These are phyloP conservation scores for Zygnema circumcarinatum DNA, from an alignment of 139 green algal genomes.

Conservation along the genomic window DNA sequence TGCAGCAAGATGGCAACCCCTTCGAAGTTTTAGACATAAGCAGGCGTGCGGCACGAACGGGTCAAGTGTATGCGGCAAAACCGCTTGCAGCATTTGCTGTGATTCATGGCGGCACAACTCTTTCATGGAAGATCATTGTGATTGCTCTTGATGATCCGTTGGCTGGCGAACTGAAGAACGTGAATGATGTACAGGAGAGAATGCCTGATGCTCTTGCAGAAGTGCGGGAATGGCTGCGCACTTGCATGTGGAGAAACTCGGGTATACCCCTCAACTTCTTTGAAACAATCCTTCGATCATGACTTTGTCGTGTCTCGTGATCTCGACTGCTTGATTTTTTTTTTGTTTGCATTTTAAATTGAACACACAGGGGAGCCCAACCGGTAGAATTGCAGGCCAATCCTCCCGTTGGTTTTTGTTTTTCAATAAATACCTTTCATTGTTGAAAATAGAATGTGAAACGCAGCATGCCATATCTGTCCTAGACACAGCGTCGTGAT, in stretches of 20 bases:
- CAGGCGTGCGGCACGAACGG: constrained; percentile 69
- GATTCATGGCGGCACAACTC: constrained; percentile 82
- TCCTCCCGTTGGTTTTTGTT: not conserved
- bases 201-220: constrained; percentile 6
- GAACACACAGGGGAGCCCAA: too few species aligned
- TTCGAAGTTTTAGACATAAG: constrained; percentile 75
- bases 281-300: too few species aligned
- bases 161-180: constrained; percentile 85
- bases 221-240: constrained; percentile 46
- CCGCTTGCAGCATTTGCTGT: constrained; percentile 89
- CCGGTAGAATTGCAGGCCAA: too few species aligned
- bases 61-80: constrained; percentile 87
- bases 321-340: too few species aligned
- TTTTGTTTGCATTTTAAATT: too few species aligned
- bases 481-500: too few species aligned
- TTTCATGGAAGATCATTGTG: constrained; percentile 98
- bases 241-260: constrained; percentile 1
- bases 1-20: constrained; percentile 36
- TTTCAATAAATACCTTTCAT: too few species aligned
- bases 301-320: too few species aligned
- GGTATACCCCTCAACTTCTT: constrained; percentile 2
- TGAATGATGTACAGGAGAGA: constrained; percentile 91
- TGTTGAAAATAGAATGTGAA: too few species aligned
- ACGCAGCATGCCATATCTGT: too few species aligned
- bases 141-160: constrained; percentile 91